phyloP scores from a whole-genome alignment of 2,329 filamentous ascomycete genomes.

The Fusarium fujikuroi region DNA sequence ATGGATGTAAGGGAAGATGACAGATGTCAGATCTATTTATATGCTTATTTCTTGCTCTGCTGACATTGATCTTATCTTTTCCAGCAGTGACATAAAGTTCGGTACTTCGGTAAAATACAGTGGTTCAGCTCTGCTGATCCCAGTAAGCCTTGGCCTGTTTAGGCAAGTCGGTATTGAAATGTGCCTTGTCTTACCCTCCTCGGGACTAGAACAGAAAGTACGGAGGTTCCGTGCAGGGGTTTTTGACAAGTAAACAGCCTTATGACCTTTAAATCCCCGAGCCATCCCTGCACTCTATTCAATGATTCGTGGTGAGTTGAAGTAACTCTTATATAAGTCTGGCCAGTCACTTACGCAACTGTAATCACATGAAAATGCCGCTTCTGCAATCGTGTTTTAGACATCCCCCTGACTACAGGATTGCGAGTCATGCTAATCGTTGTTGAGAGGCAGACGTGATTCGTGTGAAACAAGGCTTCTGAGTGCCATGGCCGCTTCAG shows the following conservation, averaged over 20 bases:
- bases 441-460: fast-evolving
- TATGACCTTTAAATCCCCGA: background rate
- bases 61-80: background rate
- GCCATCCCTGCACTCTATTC: background rate
- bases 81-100: background rate
- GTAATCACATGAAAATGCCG: background rate
- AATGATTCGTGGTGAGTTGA: background rate
- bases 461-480: fast-evolving
- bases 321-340: background rate
- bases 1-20: too few relatives aligned
- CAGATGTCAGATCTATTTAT: background rate
- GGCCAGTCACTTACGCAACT: background rate
- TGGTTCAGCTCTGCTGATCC: background rate
- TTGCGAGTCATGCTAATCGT: background rate
- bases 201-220: background rate
- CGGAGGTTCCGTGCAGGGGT: too few relatives aligned
- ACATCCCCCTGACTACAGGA: fast-evolving
- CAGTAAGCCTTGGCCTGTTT: background rate
- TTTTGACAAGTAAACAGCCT: background rate
- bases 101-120: background rate
- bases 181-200: background rate
- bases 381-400: fast-evolving
- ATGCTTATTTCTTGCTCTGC: background rate
- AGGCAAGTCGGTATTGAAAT: background rate
- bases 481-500: background rate